Evolutionary conservation across 768 basidiomycete species (phyloP).

Genomic region (Suillus discolor): DNA sequence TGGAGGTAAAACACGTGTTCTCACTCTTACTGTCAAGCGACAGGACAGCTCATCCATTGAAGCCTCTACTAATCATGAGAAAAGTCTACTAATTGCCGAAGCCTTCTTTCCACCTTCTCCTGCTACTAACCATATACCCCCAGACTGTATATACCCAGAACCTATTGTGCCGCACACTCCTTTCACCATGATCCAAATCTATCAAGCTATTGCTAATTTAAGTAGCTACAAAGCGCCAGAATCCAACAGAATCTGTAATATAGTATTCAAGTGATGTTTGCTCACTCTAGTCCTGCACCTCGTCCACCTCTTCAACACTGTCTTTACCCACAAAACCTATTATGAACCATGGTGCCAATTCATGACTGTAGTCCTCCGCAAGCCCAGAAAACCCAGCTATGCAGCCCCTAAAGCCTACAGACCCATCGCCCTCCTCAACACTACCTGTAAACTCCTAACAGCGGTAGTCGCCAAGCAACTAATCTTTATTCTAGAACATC

Average conservation of each 20-base stretch:
- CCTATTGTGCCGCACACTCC: neutral
- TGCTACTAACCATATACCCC: too few relatives aligned
- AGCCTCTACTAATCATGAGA: too few relatives aligned
- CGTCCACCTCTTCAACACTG: neutral
- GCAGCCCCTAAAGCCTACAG: neutral
- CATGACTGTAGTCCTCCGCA: too few relatives aligned
- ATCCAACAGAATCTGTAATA: neutral
- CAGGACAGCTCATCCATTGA: too few relatives aligned
- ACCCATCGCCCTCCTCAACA: neutral
- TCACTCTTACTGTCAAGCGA: too few relatives aligned
- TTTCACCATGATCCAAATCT: neutral
- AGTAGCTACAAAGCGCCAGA: neutral
- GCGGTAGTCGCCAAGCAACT: too few relatives aligned
- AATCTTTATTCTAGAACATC: too few relatives aligned
- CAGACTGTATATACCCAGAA: too few relatives aligned
- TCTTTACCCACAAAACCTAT: neutral
- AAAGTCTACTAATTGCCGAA: too few relatives aligned
- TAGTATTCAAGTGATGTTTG: neutral
- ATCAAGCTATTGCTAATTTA: neutral
- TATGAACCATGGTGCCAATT: neutral
- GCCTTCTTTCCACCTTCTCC: too few relatives aligned
- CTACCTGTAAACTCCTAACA: accelerated
- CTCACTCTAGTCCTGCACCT: neutral
- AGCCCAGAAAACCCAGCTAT: too few relatives aligned
- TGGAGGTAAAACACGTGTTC: too few relatives aligned